Percentiles rank a stretch among this genome's conserved stretches.
These are phyloP conservation scores for Solanum appendiculatum DNA, from an alignment of 257 asterid genomes.

Conservation along the genomic window DNA sequence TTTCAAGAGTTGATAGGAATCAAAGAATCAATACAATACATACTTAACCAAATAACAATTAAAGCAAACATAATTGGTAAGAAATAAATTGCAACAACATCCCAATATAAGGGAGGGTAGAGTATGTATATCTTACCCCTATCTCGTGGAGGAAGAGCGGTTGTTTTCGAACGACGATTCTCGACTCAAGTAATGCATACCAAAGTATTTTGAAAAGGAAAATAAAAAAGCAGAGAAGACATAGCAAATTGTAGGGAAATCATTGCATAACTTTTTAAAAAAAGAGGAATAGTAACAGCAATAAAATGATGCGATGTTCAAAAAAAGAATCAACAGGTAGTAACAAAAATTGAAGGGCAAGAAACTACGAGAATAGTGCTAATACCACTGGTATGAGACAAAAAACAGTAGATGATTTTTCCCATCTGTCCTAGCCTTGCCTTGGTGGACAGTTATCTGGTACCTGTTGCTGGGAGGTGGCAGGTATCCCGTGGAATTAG, in stretches of 20 bases:
- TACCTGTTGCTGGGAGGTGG: not conserved
- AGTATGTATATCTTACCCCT: not conserved
- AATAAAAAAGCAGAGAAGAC: not conserved
- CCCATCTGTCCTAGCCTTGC: not conserved
- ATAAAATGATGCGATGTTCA: not conserved
- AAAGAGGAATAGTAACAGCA: not conserved
- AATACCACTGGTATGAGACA: not conserved
- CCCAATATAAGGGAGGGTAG: not conserved
- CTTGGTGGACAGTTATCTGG: not conserved
- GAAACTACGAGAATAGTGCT: not conserved
- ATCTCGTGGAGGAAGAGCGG: not conserved
- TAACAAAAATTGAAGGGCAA: not conserved
- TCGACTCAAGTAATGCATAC: not conserved
- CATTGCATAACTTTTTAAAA: not conserved
- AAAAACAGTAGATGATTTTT: not conserved
- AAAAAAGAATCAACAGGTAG: not conserved
- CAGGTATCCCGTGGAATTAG: not conserved
- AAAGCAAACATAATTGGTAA: not conserved
- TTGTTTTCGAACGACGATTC: not conserved
- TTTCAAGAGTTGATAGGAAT: not conserved
- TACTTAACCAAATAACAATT: not conserved
- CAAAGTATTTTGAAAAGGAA: not conserved
- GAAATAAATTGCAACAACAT: not conserved
- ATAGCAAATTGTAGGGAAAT: not conserved
- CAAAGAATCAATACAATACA: not conserved